These are phyloP conservation scores for Jamesozyma spencerorum DNA, from an alignment of 805 yeast species.

Conservation along the genomic window DNA sequence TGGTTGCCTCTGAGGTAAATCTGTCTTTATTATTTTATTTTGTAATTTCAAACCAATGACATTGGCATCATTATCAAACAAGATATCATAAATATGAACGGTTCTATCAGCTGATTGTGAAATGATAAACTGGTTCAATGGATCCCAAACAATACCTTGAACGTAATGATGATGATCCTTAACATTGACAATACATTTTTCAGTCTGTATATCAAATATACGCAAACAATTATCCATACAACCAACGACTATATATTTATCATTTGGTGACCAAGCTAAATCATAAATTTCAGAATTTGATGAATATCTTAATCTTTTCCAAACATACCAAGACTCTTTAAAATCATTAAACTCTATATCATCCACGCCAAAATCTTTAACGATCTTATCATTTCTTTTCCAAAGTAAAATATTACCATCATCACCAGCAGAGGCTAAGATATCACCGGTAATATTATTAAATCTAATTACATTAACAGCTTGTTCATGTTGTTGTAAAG, in stretches of 20 bases:
- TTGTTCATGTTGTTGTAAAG: slow-evolving; percentile 81
- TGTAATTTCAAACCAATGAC: slow-evolving; percentile 17
- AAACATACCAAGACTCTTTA: slow-evolving; percentile 62
- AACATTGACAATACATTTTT: slow-evolving; percentile 6
- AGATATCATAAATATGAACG: slow-evolving; percentile 51
- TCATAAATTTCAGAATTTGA: slow-evolving; percentile 77
- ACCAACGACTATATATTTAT: slow-evolving; percentile 68
- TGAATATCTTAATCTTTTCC: slow-evolving; percentile 41
- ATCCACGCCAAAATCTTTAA: slow-evolving; percentile 29
- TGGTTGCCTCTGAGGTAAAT: slow-evolving; percentile 36
- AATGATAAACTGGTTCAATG: slow-evolving; percentile 62
- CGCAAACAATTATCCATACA: slow-evolving; percentile 83
- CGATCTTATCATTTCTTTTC: slow-evolving; percentile 47
- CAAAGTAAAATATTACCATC: slow-evolving; percentile 85
- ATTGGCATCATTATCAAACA: slow-evolving; percentile 7
- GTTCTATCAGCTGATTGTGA: slow-evolving; percentile 88
- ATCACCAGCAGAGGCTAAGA: slow-evolving; percentile 87
- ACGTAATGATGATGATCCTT: slow-evolving; percentile 76
- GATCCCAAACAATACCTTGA: slow-evolving; percentile 97
- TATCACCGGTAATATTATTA: slow-evolving; percentile 47
- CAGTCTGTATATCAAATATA: slow-evolving; percentile 35
- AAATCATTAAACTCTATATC: slow-evolving; percentile 36
- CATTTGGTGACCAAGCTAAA: slow-evolving; percentile 86
- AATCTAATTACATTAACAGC: slow-evolving; percentile 90
- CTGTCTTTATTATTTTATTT: slow-evolving; percentile 46